A percentile compares a stretch with the other conserved stretches of the same genome.
Conservation (phyloP, 305 asterid genomes). For the Fraxinus platypoda region DNA sequence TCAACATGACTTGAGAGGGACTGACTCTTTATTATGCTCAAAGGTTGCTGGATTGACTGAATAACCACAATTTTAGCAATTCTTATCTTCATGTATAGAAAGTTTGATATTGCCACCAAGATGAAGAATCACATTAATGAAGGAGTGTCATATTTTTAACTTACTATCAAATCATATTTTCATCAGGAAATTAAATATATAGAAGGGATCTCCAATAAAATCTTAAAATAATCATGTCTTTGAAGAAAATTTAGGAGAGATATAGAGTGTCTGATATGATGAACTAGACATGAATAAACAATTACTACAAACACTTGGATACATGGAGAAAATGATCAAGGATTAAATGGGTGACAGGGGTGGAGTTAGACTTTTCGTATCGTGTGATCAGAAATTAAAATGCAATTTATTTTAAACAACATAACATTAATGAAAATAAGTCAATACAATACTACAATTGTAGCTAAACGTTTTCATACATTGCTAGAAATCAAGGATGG, state of each 20-base stretch:
- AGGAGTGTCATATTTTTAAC: not conserved
- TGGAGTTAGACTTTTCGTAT: too few species aligned
- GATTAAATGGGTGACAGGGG: not conserved
- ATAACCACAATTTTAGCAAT: not conserved
- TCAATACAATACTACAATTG: too few species aligned
- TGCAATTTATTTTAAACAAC: too few species aligned
- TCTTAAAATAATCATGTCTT: not conserved
- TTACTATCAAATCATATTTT: too few species aligned
- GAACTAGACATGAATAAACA: not conserved
- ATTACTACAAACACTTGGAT: not conserved
- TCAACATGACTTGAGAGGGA: not conserved
- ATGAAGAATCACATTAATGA: not conserved
- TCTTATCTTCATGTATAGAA: not conserved
- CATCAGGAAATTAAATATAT: too few species aligned
- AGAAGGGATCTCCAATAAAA: not conserved
- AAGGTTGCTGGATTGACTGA: not conserved
- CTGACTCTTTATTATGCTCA: not conserved
- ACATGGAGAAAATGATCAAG: not conserved
- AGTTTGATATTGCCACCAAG: not conserved
- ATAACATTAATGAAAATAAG: too few species aligned
- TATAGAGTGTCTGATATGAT: not conserved
- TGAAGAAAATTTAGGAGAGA: not conserved
- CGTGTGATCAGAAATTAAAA: too few species aligned
- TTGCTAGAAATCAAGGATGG: too few species aligned
- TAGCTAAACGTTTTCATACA: too few species aligned